Evolutionary conservation across 2,329 filamentous ascomycete genomes (phyloP).

Genomic region (Clarireedia paspali): DNA sequence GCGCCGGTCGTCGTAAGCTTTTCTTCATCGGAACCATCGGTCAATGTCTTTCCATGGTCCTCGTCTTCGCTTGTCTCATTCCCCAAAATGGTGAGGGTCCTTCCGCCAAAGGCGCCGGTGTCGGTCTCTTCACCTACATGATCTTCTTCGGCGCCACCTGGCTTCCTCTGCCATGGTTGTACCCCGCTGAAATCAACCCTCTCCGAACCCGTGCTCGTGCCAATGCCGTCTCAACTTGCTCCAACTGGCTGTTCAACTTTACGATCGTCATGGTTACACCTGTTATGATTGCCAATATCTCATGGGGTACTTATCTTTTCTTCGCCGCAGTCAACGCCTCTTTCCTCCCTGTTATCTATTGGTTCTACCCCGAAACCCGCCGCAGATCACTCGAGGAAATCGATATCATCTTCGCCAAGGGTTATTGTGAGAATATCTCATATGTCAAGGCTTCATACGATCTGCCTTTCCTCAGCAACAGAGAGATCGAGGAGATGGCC

Average conservation of each 20-base stretch:
- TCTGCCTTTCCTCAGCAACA: conserved; percentile 43
- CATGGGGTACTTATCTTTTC: conserved; percentile 32
- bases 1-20: conserved; percentile 60
- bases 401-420: conserved; percentile 59
- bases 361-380: conserved; percentile 42
- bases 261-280: conserved; percentile 37
- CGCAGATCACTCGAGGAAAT: conserved; percentile 57
- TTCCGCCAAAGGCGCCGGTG: conserved; percentile 33
- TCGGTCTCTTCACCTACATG: conserved; percentile 56
- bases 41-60: conserved; percentile 58
- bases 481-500: conserved; percentile 40
- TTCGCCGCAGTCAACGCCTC: conserved; percentile 32
- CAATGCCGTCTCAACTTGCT: conserved; percentile 55
- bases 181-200: conserved; percentile 53
- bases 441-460: conserved; percentile 52
- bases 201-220: conserved; percentile 53
- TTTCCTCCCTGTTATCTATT: conserved; percentile 33
- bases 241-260: conserved; percentile 48
- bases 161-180: conserved; percentile 56
- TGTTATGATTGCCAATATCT: conserved; percentile 30
- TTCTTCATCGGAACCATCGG: conserved; percentile 64
- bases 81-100: conserved; percentile 22
- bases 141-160: conserved; percentile 53
- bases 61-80: conserved; percentile 36
- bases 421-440: conserved; percentile 48